phyloP scores from a whole-genome alignment of 1,284 basidiomycete species.

The Apiotrichum gamsii region DNA sequence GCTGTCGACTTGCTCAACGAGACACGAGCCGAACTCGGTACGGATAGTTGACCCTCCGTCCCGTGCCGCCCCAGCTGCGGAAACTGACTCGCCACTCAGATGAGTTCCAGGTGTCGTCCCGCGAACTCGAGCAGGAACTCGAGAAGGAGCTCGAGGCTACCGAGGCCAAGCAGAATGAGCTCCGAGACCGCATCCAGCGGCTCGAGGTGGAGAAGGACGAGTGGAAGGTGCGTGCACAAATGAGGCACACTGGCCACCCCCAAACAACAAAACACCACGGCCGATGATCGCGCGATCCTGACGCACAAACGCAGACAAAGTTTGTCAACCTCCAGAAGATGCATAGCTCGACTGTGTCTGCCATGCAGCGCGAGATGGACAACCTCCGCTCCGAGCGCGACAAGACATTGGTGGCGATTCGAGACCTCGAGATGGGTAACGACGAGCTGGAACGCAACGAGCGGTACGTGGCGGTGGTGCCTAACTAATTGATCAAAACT shows the following conservation, averaged over 20 bases:
- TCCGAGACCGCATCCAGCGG: constrained; percentile 65
- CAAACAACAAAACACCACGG: too few relatives aligned
- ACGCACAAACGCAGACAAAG: constrained; percentile 57
- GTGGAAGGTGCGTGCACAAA: constrained; percentile 67
- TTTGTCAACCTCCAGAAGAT: constrained; percentile 82
- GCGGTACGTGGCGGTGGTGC: constrained; percentile 46
- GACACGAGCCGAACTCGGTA: constrained; percentile 68
- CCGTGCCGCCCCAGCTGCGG: too few relatives aligned
- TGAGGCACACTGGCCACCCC: too few relatives aligned
- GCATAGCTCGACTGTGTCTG: constrained; percentile 70
- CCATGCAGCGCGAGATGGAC: constrained; percentile 68
- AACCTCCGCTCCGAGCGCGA: constrained; percentile 68
- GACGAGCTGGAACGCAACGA: constrained; percentile 91
- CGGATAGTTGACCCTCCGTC: constrained; percentile 4
- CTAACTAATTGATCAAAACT: neutral
- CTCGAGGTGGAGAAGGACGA: constrained; percentile 77
- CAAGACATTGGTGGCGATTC: constrained; percentile 67
- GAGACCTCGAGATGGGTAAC: constrained; percentile 91
- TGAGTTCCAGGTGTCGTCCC: constrained; percentile 83
- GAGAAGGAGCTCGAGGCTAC: constrained; percentile 81
- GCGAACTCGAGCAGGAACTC: constrained; percentile 86
- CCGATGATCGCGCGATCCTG: neutral
- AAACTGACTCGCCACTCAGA: constrained; percentile 47
- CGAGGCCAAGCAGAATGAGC: constrained; percentile 75
- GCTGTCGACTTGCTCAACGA: constrained; percentile 77